Evolutionary conservation across 768 basidiomycete species (phyloP).

Genomic region (Boletus edulis): DNA sequence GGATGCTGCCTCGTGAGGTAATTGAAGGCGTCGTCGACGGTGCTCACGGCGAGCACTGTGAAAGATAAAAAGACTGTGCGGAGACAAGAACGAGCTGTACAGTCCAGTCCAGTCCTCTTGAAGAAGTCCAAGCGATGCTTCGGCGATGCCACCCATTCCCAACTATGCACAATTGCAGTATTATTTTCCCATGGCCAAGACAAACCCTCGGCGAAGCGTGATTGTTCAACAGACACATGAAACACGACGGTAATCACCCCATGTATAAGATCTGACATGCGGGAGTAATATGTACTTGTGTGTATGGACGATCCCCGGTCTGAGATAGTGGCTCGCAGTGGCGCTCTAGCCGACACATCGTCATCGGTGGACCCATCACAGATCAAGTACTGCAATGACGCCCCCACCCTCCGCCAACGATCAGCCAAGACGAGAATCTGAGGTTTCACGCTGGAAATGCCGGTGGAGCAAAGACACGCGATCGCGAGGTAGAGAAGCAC

Average conservation of each 20-base stretch:
- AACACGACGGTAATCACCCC: too few relatives aligned
- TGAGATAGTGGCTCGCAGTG: too few relatives aligned
- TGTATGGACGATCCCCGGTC: background rate
- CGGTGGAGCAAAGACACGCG: background rate
- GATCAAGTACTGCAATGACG: too few relatives aligned
- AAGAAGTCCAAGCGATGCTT: slow-evolving; percentile 11
- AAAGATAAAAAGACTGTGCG: background rate
- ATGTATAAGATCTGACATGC: background rate
- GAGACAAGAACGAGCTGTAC: slow-evolving; percentile 4
- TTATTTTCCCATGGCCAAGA: slow-evolving; percentile 18
- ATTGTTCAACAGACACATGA: too few relatives aligned
- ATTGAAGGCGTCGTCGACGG: background rate
- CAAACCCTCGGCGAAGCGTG: too few relatives aligned
- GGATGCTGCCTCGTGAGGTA: background rate
- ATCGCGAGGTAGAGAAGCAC: slow-evolving; percentile 2
- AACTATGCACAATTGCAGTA: slow-evolving; percentile 20
- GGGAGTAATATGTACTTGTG: background rate
- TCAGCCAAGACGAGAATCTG: background rate
- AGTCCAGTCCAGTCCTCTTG: too few relatives aligned
- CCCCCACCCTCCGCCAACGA: too few relatives aligned
- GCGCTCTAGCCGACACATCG: background rate
- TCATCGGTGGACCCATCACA: too few relatives aligned
- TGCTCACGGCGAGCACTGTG: background rate
- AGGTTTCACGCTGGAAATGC: background rate
- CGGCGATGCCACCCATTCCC: slow-evolving; percentile 16